Percentiles rank a stretch among this genome's conserved stretches.
These are phyloP conservation scores for Podospora comata DNA, from an alignment of 495 filamentous ascomycete genomes.

Conservation along the genomic window DNA sequence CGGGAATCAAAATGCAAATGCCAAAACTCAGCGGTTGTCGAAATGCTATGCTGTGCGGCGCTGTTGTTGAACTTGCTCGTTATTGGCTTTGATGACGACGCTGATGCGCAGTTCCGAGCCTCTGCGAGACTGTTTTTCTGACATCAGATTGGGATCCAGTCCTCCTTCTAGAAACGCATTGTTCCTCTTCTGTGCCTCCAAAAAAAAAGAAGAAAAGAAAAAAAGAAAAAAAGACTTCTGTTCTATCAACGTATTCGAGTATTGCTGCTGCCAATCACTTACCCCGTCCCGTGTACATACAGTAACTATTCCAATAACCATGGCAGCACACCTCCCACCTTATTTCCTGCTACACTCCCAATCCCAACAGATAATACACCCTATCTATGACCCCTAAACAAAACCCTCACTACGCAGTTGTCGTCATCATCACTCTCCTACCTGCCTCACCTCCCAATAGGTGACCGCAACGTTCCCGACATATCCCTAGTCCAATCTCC, in stretches of 20 bases:
- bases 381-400: neutral
- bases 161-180: neutral
- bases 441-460: conserved; percentile 9
- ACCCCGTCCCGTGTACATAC: neutral
- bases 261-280: neutral
- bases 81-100: neutral
- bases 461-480: neutral
- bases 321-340: neutral
- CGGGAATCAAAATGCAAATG: neutral
- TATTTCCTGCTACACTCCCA: neutral
- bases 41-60: neutral
- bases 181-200: too few relatives aligned
- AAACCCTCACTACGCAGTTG: neutral
- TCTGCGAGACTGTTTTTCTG: neutral
- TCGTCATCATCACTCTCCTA: conserved; percentile 6
- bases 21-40: neutral
- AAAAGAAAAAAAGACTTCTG: neutral
- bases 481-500: conserved; percentile 33
- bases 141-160: neutral
- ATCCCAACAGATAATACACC: neutral
- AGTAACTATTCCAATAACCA: neutral
- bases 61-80: neutral
- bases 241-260: neutral
- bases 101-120: neutral
- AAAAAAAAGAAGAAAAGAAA: too few relatives aligned